Evolutionary conservation across 805 yeast species (phyloP).

Genomic region (Schwanniomyces pseudopolymorphus): DNA sequence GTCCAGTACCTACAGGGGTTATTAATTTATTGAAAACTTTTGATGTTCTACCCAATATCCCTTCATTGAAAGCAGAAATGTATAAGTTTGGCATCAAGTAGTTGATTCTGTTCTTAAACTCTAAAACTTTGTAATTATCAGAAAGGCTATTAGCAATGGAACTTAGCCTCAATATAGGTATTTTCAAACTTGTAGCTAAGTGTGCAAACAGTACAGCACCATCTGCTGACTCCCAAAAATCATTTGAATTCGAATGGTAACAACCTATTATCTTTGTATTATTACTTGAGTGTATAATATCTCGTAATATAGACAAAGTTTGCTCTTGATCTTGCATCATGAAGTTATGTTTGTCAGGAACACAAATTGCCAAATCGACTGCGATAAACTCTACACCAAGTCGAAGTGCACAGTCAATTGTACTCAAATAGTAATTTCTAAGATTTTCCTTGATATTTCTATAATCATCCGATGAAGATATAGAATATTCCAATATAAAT

Average conservation of each 20-base stretch:
- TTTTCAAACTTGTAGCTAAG: slow-evolving; percentile 6
- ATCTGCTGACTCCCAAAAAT: slow-evolving; percentile 9
- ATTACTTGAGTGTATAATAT: slow-evolving; percentile 3
- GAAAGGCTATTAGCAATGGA: slow-evolving; percentile 5
- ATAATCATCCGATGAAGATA: slow-evolving; percentile 1
- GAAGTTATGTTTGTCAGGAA: slow-evolving; percentile 2
- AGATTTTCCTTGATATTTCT: slow-evolving; percentile 2
- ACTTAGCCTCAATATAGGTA: slow-evolving; percentile 6
- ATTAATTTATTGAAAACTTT: slow-evolving; percentile 10
- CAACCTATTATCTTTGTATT: slow-evolving; percentile 10
- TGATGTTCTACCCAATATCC: slow-evolving; percentile 10
- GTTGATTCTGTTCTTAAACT: slow-evolving; percentile 2
- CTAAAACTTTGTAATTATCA: slow-evolving; percentile 10
- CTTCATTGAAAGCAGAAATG: slow-evolving; percentile 11
- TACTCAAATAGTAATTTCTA: slow-evolving; percentile 5
- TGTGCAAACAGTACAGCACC: slow-evolving; percentile 4
- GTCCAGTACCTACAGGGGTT: slow-evolving; percentile 9
- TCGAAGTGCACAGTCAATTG: slow-evolving; percentile 3
- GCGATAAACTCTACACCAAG: slow-evolving; percentile 7
- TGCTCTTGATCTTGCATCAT: slow-evolving; percentile 2
- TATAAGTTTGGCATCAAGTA: slow-evolving; percentile 5
- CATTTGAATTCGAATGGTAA: slow-evolving; percentile 4
- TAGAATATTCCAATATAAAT: slow-evolving; percentile 7
- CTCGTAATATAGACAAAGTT: not conserved
- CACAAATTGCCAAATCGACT: slow-evolving; percentile 5